Percentiles rank a stretch among this genome's conserved stretches.
Conservation (phyloP, 2,329 filamentous ascomycete genomes). For the Beauveria asiatica region DNA sequence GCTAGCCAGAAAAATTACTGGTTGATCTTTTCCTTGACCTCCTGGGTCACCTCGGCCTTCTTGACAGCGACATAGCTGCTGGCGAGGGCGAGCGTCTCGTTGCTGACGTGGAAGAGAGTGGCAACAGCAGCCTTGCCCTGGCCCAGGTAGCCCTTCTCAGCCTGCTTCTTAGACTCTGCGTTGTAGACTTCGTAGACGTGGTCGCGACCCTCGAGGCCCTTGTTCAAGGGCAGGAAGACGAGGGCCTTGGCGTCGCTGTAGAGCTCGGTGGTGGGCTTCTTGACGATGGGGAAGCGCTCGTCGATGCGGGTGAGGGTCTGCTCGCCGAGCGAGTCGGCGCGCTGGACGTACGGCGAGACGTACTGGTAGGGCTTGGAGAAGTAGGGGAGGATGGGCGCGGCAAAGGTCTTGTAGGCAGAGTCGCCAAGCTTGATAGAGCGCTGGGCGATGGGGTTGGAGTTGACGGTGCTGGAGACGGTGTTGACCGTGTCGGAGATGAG, state of each 20-base stretch:
- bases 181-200: slow-evolving; percentile 50
- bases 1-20: slow-evolving; percentile 24
- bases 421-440: slow-evolving; percentile 71
- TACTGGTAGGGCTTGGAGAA: slow-evolving; percentile 72
- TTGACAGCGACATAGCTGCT: slow-evolving; percentile 50
- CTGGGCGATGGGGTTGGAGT: slow-evolving; percentile 73
- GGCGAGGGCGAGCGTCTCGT: slow-evolving; percentile 55
- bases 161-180: slow-evolving; percentile 53
- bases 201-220: slow-evolving; percentile 53
- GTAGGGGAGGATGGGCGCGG: slow-evolving; percentile 63
- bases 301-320: slow-evolving; percentile 63
- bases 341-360: slow-evolving; percentile 74
- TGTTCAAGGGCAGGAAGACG: slow-evolving; percentile 54
- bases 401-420: slow-evolving; percentile 66
- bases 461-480: slow-evolving; percentile 71
- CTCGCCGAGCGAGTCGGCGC: slow-evolving; percentile 70
- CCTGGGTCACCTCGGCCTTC: slow-evolving; percentile 53
- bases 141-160: slow-evolving; percentile 55
- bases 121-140: slow-evolving; percentile 62
- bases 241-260: slow-evolving; percentile 54
- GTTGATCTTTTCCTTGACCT: slow-evolving; percentile 42
- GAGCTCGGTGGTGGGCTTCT: slow-evolving; percentile 65
- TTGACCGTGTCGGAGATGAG: slow-evolving; percentile 70
- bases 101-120: slow-evolving; percentile 58
- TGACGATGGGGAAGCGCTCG: slow-evolving; percentile 61